Evolutionary conservation across 2,329 filamentous ascomycete genomes (phyloP), one percentile per base, ranked within the genome.

Genomic region (Geosmithia morbida): DNA sequence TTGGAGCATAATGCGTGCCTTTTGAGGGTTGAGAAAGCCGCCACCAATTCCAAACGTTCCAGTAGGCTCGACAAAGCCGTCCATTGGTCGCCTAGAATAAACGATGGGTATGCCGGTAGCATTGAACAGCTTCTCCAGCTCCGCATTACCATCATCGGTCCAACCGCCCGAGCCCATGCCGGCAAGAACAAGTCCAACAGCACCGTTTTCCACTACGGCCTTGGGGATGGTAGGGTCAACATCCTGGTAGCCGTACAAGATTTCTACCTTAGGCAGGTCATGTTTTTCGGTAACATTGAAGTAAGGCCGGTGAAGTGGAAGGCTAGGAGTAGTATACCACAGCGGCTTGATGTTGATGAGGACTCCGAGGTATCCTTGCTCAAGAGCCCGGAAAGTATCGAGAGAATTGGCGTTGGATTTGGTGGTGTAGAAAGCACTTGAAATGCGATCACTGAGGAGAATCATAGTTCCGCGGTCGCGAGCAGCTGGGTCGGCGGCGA

Each of bases 341-440:
- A 19, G 41, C 3, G 41, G 41, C 40, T 70, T 65, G 49, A 77
- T 66, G 53, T 77, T 71, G 55, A 78, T 66, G 56, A 82, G 73
- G 49, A 68, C 65, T 39, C 79, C 79, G 0, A 81, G 64, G 50
- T 70, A 70, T 2, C 77, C 75, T 52, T 68, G 66, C 59, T 82
- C 78, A 14, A 63, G 62, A 1, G 71, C 67, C 55, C 69, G 72
- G 67, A 83, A 82, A 7, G 77, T 79, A 55, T 82, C 77, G 44
- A 80, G 64, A 2, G 71, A 67, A 60, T 81, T 81, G 44, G 77
- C 75, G 54, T 81, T 74, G 29, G 71, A 76, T 61, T 83, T 82
- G 47, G 74, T 75, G 4, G 66, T 73, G 59, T 74, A 81, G 54
- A 70, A 78, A 18, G 75, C 72, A 20, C 57, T 56, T 48, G 68